Evolutionary conservation across 768 basidiomycete genomes (phyloP).

Genomic region (Russula sp.): DNA sequence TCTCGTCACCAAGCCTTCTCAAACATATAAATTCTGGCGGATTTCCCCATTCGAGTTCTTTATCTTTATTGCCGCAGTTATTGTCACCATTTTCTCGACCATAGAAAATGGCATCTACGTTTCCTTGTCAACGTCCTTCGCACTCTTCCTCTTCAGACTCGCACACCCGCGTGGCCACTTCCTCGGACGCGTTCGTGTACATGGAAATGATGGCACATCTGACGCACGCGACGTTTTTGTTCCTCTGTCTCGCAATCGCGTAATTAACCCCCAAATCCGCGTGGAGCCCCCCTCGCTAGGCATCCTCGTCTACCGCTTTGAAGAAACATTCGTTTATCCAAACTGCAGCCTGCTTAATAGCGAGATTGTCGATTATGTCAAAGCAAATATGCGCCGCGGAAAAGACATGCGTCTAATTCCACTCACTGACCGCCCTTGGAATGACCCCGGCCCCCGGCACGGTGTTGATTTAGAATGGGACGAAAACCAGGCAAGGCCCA

Average conservation of each 20-base stretch:
- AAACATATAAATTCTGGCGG: constrained; percentile 88
- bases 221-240: constrained; percentile 73
- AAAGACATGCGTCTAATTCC: constrained; percentile 59
- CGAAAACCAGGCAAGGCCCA: constrained; percentile 50
- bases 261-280: constrained; percentile 62
- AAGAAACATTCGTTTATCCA: constrained; percentile 85
- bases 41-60: constrained; percentile 89
- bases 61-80: constrained; percentile 80
- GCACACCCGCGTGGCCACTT: constrained; percentile 86
- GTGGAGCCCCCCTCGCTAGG: constrained; percentile 79
- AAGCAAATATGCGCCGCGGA: constrained; percentile 66
- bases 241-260: constrained; percentile 51
- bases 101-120: constrained; percentile 93
- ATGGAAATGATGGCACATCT: constrained; percentile 28
- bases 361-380: constrained; percentile 74
- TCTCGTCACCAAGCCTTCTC: constrained; percentile 76
- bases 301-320: constrained; percentile 84
- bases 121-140: constrained; percentile 72
- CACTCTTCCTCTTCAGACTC: constrained; percentile 75
- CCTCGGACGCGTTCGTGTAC: constrained; percentile 76
- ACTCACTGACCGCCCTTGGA: constrained; percentile 82
- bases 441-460: constrained; percentile 72
- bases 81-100: constrained; percentile 86
- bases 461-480: constrained; percentile 42
- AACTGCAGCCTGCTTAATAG: constrained; percentile 66